phyloP scores from a whole-genome alignment of 1,139 yeast genomes.

The Pichiaceae sp. region DNA sequence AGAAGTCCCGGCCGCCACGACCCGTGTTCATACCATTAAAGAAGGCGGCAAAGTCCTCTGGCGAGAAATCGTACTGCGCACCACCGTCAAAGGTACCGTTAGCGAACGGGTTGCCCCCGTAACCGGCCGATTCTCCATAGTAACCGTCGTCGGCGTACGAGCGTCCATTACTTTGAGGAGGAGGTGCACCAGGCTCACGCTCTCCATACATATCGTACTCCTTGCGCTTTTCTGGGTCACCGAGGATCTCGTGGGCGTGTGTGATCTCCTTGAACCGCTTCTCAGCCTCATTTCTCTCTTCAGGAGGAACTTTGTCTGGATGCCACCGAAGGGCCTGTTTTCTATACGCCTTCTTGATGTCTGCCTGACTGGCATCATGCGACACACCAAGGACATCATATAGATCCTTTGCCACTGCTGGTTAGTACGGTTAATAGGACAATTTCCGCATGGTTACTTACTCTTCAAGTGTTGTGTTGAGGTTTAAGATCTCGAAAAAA shows the following conservation, averaged over 20 bases:
- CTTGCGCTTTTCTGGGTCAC: constrained; percentile 84
- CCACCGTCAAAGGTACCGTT: constrained; percentile 22
- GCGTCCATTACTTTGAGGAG: constrained; percentile 23
- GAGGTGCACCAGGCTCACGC: constrained; percentile 3
- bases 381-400: constrained; percentile 82
- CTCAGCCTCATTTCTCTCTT: constrained; percentile 62
- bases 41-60: constrained; percentile 68
- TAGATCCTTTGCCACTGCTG: constrained; percentile 22
- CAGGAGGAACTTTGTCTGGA: constrained; percentile 79
- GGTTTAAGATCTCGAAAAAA: neutral
- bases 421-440: neutral
- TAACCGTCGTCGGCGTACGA: constrained; percentile 9
- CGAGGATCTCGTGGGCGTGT: constrained; percentile 81
- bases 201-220: constrained; percentile 61
- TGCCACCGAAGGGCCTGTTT: constrained; percentile 86
- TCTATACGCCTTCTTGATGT: constrained; percentile 91
- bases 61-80: constrained; percentile 28
- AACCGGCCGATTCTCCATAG: constrained; percentile 9
- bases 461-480: neutral
- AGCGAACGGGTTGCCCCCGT: constrained; percentile 6
- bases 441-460: neutral
- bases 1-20: neutral
- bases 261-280: constrained; percentile 85
- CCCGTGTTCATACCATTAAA: constrained; percentile 30
- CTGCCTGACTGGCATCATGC: constrained; percentile 65